Percentiles rank a stretch among this genome's conserved stretches.
Evolutionary conservation across 2,329 filamentous ascomycete genomes (phyloP).

Genomic region (Beauveria medogensis): DNA sequence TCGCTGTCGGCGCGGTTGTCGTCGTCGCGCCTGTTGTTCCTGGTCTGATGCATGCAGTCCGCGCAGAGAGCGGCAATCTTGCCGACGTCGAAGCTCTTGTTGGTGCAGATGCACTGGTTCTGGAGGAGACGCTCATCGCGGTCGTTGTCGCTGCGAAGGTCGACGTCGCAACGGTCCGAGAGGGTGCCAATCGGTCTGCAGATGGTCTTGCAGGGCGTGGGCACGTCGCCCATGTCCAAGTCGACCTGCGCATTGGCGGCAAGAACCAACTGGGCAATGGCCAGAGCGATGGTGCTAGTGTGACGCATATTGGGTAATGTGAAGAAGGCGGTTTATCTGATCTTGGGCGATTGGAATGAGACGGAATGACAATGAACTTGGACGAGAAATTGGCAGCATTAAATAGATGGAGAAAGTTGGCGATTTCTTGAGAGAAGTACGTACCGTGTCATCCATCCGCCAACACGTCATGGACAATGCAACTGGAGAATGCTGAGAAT

Average conservation of each 20-base stretch:
- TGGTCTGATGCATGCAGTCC: constrained; percentile 1
- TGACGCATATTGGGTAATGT: background rate
- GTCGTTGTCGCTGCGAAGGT: constrained; percentile 23
- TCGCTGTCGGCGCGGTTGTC: background rate
- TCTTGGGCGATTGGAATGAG: background rate
- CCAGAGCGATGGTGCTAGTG: background rate
- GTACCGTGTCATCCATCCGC: background rate
- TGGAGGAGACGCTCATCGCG: constrained; percentile 27
- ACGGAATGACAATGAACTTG: background rate
- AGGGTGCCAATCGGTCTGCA: constrained; percentile 30
- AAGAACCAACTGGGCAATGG: background rate
- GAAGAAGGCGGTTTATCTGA: background rate
- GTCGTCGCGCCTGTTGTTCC: background rate
- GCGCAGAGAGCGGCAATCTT: constrained; percentile 20
- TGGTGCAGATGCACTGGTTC: constrained; percentile 33
- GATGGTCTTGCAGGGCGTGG: constrained; percentile 25
- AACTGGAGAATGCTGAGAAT: background rate
- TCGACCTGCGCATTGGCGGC: constrained; percentile 21
- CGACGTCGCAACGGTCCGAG: constrained; percentile 27
- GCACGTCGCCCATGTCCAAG: constrained; percentile 27
- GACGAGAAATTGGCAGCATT: background rate
- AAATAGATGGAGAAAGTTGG: background rate
- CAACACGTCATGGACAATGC: background rate
- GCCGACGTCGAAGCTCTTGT: constrained; percentile 31
- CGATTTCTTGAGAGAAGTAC: background rate